These are phyloP conservation scores for Sugiyamaella americana DNA, from an alignment of 805 yeast species.

Conservation along the genomic window DNA sequence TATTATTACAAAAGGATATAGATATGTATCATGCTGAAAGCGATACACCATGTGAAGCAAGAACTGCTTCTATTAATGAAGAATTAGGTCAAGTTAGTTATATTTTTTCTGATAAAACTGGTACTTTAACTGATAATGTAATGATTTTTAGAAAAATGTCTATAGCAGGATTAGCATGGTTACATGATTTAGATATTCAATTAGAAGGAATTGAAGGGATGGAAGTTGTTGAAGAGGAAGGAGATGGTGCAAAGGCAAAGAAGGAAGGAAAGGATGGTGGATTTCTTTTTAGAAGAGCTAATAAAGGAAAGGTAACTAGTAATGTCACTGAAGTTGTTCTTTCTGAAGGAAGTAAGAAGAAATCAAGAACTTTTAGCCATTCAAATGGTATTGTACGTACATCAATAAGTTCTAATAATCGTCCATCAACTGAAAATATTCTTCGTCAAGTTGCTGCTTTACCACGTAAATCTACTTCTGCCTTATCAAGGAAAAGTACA, in stretches of 20 bases:
- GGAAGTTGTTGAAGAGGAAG: too few species aligned
- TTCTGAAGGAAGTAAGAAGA: background rate
- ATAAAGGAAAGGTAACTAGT: background rate
- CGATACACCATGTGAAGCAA: slow-evolving; percentile 89
- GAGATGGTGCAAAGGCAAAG: background rate
- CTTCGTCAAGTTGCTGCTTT: slow-evolving; percentile 22
- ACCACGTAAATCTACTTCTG: slow-evolving; percentile 20
- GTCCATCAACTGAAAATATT: slow-evolving; percentile 21
- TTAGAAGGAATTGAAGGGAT: slow-evolving; percentile 26
- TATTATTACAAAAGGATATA: slow-evolving; percentile 78
- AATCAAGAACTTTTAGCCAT: background rate
- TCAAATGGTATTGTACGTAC: background rate
- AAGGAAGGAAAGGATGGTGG: background rate
- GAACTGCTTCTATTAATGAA: slow-evolving; percentile 91
- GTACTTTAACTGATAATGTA: slow-evolving; percentile 89
- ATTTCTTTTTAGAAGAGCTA: background rate
- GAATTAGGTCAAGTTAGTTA: slow-evolving; percentile 96
- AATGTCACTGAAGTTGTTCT: background rate
- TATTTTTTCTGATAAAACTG: slow-evolving; percentile 93
- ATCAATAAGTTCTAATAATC: slow-evolving; percentile 4
- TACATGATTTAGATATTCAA: slow-evolving; percentile 61
- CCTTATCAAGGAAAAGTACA: slow-evolving; percentile 1
- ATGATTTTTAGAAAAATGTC: slow-evolving; percentile 90
- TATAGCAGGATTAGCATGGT: slow-evolving; percentile 84
- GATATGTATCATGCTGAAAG: slow-evolving; percentile 87